These are phyloP conservation scores for Hypsizygus ulmarius DNA, from an alignment of 1,284 basidiomycete species.

Conservation along the genomic window DNA sequence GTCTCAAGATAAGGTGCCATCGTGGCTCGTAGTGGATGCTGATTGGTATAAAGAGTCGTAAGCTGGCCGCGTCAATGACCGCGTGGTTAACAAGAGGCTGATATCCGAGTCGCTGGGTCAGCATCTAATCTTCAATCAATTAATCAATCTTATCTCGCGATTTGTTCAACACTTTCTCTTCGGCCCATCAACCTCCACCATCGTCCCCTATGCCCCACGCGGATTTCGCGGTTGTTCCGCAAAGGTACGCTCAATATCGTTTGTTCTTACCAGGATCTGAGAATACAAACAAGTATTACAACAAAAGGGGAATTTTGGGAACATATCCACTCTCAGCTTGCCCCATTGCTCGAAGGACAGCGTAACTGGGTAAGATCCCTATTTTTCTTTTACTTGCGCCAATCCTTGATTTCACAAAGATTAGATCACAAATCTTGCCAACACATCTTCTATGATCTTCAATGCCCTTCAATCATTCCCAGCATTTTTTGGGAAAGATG, in stretches of 20 bases:
- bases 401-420: background rate
- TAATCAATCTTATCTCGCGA: background rate
- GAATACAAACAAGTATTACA: constrained; percentile 42
- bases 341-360: constrained; percentile 61
- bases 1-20: constrained; percentile 90
- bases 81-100: background rate
- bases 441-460: constrained; percentile 77
- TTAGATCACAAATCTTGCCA: constrained; percentile 84
- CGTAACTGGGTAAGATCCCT: constrained; percentile 67
- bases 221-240: constrained; percentile 72
- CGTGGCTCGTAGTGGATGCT: constrained; percentile 11
- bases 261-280: constrained; percentile 1
- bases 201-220: constrained; percentile 73
- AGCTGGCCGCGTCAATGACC: background rate
- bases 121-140: too few relatives aligned
- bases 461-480: constrained; percentile 69
- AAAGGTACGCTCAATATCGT: constrained; percentile 29
- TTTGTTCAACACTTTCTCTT: background rate
- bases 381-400: background rate
- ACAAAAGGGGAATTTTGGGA: constrained; percentile 77
- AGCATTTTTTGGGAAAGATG: constrained; percentile 60
- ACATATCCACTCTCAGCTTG: constrained; percentile 66
- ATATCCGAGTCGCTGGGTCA: background rate
- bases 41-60: constrained; percentile 8
- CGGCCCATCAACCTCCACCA: constrained; percentile 2